Conservation (phyloP, 306 rosid genomes). For the Mimosa pudica region DNA sequence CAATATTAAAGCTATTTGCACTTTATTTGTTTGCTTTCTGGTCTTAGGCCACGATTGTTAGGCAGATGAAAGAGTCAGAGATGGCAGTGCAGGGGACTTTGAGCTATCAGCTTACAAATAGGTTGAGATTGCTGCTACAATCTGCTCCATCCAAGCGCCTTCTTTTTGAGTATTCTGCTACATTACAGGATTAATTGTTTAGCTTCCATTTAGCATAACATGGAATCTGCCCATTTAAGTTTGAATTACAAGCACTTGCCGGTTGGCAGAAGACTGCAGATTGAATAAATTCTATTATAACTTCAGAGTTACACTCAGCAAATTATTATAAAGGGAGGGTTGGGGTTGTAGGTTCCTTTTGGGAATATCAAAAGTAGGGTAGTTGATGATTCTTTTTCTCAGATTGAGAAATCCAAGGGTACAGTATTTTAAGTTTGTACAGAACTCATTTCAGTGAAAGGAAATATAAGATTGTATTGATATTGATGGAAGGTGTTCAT, state of each 20-base stretch:
- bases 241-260: not conserved
- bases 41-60: conserved; percentile 69
- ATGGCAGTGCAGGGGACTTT: conserved; percentile 93
- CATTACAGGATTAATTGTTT: conserved; percentile 60
- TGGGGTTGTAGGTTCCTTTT: not conserved
- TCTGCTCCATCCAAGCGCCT: conserved; percentile 71
- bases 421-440: not conserved
- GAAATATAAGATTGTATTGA: not conserved
- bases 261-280: not conserved
- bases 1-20: conserved; percentile 1
- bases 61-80: conserved; percentile 93
- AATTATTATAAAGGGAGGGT: not conserved
- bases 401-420: not conserved
- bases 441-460: conserved; percentile 1
- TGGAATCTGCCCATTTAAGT: not conserved
- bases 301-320: not conserved
- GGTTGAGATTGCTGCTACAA: conserved; percentile 74
- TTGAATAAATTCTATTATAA: not conserved
- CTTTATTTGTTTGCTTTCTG: not conserved
- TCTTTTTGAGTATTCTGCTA: conserved; percentile 78
- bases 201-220: not conserved
- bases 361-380: not conserved
- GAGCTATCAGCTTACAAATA: conserved; percentile 84
- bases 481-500: not conserved
- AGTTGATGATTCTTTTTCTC: conserved; percentile 52